These are phyloP conservation scores for Hypoxylon fuscum DNA, from an alignment of 495 filamentous ascomycete genomes.

Conservation along the genomic window DNA sequence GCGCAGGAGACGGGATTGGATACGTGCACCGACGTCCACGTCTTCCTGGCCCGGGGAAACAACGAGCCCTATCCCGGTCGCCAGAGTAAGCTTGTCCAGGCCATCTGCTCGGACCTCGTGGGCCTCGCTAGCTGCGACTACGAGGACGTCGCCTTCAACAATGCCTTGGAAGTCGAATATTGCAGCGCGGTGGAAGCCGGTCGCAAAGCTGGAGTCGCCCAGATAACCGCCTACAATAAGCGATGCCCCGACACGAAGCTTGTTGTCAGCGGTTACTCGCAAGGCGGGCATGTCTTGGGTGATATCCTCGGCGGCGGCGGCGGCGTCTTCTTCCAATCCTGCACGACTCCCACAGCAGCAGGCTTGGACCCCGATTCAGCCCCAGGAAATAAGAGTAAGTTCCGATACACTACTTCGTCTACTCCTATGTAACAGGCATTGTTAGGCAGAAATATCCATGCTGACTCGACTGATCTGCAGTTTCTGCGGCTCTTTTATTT, in stretches of 20 bases:
- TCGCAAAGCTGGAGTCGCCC: constrained; percentile 18
- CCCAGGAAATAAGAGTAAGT: constrained; percentile 35
- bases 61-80: constrained; percentile 45
- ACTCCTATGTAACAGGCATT: not conserved
- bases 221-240: constrained; percentile 37
- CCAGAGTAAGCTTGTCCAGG: constrained; percentile 29
- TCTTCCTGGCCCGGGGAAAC: constrained; percentile 42
- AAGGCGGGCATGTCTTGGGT: constrained; percentile 39
- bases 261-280: constrained; percentile 43
- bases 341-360: constrained; percentile 3
- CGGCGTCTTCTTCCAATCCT: constrained; percentile 30
- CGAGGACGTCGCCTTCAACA: constrained; percentile 40
- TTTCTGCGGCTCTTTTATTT: constrained; percentile 39
- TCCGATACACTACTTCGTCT: not conserved
- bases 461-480: constrained; percentile 12
- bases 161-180: constrained; percentile 26
- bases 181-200: constrained; percentile 38
- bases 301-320: constrained; percentile 36
- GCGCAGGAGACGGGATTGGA: constrained; percentile 18
- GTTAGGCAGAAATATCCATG: not conserved
- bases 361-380: constrained; percentile 21
- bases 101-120: constrained; percentile 36
- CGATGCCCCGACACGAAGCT: constrained; percentile 39
- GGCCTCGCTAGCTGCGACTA: constrained; percentile 42
- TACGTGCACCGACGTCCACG: constrained; percentile 38